Evolutionary conservation across 148 eudicot genomes (phyloP), one percentile per base, ranked within the genome.

Genomic region (Heliosperma pusillum): DNA sequence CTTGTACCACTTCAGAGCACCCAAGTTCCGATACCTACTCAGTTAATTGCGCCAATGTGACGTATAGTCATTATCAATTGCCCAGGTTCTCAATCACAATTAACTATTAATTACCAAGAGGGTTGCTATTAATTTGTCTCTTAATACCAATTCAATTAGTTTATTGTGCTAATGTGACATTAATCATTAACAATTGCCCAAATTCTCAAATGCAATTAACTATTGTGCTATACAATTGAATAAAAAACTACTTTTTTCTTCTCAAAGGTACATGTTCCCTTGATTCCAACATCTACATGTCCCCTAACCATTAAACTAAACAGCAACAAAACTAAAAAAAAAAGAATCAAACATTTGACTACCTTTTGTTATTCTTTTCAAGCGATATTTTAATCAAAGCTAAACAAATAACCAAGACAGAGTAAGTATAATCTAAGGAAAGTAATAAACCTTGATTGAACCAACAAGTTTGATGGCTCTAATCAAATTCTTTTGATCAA

Each of bases 401-500:
- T 19, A 61, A 36, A 55, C 4, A 47, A 47, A 47, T 15, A 7
- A 47, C 7, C 9, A 0, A 10, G 42, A 36, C 42, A 36, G n/a
- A 7, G 44, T 40, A 40, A 3, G 44, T 40, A 40, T 40, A 40
- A 40, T 40, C 7, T 57, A 9, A 50, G 29, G 8, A 55, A 9
- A 33, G 56, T 21, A 64, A 66, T 21, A 36, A 20, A 91, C 98
- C 97, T 91, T 94, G 80, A 94, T 80, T 59, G 82, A 78, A 33
- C 96, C 92, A 63, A 86, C 87, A 74, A 73, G 80, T 56, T 88
- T 89, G 61, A 94, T 94, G 56, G 82, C 92, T 6, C 79, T 59
- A 75, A 94, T 74, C 56, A 94, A 82, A 79, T 55, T 83, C 82
- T 82, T 88, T 82, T 91, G 98, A 17, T 83, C 87, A 62, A 82